A percentile compares a stretch with the other conserved stretches of the same genome.
Evolutionary conservation across 768 basidiomycete species (phyloP).

Genomic region (Termitomyces sp.): DNA sequence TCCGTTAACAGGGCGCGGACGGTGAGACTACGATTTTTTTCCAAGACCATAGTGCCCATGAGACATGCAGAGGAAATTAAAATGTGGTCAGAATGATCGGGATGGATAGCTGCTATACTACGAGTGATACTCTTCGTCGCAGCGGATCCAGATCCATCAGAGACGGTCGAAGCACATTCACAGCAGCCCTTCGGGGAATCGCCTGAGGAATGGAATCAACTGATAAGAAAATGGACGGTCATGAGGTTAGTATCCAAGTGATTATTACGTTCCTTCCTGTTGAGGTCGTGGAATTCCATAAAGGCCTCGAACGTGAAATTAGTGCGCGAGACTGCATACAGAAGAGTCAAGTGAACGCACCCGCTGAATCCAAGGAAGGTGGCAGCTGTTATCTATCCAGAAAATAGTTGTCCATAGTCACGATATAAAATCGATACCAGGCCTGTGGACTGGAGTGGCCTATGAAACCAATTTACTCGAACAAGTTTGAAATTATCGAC

Average conservation of each 20-base stretch:
- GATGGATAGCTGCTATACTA: too few species aligned
- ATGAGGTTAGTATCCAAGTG: neutral
- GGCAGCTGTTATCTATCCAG: neutral
- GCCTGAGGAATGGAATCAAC: neutral
- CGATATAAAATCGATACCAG: neutral
- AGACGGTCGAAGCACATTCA: neutral
- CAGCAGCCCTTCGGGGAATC: neutral
- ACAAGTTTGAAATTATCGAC: too few species aligned
- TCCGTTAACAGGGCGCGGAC: neutral
- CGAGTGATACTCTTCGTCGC: neutral
- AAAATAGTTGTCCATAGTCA: neutral
- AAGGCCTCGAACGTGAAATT: neutral
- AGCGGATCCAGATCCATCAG: slow-evolving; percentile 1
- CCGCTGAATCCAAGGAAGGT: neutral
- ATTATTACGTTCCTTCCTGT: neutral
- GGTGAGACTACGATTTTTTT: neutral
- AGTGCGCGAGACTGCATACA: neutral
- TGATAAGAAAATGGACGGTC: neutral
- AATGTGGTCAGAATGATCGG: neutral
- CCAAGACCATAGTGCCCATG: neutral
- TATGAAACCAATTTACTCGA: too few species aligned
- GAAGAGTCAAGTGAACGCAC: neutral
- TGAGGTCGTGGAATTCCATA: slow-evolving; percentile 1
- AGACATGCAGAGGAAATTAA: too few species aligned
- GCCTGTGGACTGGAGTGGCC: neutral